Evolutionary conservation across 176 grass and related monocot species (phyloP).

Genomic region (Oryza glumipatula): DNA sequence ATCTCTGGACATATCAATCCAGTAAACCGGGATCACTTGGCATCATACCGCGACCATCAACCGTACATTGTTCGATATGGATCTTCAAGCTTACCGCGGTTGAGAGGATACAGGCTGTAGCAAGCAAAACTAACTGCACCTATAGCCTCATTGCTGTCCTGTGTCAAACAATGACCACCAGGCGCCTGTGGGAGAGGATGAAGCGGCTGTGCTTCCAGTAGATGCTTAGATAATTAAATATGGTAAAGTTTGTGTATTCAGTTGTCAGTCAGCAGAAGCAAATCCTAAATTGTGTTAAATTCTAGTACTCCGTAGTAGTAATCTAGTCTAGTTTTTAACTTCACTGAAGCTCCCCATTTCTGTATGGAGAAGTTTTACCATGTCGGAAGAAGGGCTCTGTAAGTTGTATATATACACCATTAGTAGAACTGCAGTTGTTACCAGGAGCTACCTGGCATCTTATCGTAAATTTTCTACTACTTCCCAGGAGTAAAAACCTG

Average conservation of each 20-base stretch:
- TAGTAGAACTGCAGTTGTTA: background rate
- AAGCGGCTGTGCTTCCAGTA: background rate
- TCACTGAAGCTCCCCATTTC: background rate
- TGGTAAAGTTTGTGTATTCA: background rate
- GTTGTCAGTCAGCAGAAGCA: background rate
- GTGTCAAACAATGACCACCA: background rate
- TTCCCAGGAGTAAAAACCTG: background rate
- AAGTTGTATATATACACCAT: background rate
- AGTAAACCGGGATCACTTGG: background rate
- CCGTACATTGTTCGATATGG: background rate
- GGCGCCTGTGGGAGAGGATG: background rate
- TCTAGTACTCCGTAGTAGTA: background rate
- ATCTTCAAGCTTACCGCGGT: background rate
- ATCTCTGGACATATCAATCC: background rate
- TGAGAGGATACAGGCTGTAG: background rate
- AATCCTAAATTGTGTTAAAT: background rate
- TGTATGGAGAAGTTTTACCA: background rate
- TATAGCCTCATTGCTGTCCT: background rate
- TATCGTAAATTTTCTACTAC: background rate
- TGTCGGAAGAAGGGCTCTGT: background rate
- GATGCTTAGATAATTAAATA: background rate
- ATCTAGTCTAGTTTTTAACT: background rate
- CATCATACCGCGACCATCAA: background rate
- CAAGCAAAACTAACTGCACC: background rate
- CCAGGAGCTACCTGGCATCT: background rate